Percentiles rank a stretch among this genome's conserved stretches.
Evolutionary conservation across 1,284 basidiomycete species (phyloP).

Genomic region (Singerocomus inundabilis): DNA sequence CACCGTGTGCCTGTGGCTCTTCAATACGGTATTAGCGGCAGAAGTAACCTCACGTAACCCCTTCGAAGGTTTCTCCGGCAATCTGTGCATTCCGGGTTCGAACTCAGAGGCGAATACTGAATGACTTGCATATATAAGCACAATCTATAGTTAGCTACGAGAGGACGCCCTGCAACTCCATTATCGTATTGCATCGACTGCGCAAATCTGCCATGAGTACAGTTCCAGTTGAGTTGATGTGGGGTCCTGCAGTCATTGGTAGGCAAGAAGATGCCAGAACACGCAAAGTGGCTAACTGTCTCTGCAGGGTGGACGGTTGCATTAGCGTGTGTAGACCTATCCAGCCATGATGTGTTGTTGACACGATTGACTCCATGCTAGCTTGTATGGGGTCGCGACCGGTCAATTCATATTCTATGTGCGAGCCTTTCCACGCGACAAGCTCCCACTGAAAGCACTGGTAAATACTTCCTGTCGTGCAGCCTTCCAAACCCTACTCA

Average conservation of each 20-base stretch:
- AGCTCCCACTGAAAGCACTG: slow-evolving; percentile 6
- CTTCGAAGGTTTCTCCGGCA: neutral
- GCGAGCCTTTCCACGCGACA: slow-evolving; percentile 18
- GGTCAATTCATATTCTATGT: slow-evolving; percentile 21
- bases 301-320: slow-evolving; percentile 9
- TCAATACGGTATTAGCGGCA: no score
- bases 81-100: neutral
- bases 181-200: neutral
- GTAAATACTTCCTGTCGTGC: slow-evolving; percentile 5
- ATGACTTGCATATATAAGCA: neutral
- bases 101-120: neutral
- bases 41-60: neutral
- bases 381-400: slow-evolving; percentile 17
- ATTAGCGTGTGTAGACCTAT: slow-evolving; percentile 4
- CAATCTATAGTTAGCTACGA: neutral
- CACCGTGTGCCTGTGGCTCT: neutral
- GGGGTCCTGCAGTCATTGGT: slow-evolving; percentile 19
- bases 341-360: neutral
- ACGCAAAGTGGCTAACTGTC: neutral
- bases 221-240: neutral
- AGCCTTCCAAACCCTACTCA: neutral
- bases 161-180: neutral
- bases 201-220: neutral
- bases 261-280: neutral
- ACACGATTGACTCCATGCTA: no score